Percentiles rank a stretch among this genome's conserved stretches.
Evolutionary conservation across 192 early-diverging fungal species (phyloP).

Genomic region (Neocallimastix lanati): DNA sequence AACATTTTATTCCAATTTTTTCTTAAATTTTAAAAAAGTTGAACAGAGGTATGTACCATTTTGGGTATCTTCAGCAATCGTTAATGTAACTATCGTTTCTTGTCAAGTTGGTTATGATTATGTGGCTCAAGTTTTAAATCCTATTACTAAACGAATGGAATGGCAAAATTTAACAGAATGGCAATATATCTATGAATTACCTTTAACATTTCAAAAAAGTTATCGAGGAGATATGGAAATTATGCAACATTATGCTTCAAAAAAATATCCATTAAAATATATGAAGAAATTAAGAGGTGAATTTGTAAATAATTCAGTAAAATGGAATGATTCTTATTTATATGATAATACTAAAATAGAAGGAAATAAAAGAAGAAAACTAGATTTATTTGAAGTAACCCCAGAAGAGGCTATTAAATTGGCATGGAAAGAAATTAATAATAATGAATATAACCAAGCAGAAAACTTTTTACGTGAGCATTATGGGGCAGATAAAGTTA

Average conservation of each 20-base stretch:
- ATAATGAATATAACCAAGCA: neutral
- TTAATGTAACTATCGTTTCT: neutral
- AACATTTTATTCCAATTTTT: neutral
- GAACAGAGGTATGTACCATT: neutral
- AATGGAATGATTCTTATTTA: neutral
- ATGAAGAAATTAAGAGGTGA: neutral
- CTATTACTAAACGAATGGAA: neutral
- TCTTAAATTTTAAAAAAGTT: neutral
- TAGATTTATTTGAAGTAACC: neutral
- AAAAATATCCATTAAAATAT: neutral
- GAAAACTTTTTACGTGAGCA: neutral
- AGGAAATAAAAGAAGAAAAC: neutral
- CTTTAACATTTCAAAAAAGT: neutral
- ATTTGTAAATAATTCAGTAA: neutral
- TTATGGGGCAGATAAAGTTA: neutral
- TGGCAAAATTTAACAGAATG: neutral
- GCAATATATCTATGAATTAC: neutral
- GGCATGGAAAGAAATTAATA: neutral
- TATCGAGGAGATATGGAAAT: neutral
- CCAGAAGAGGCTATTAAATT: neutral
- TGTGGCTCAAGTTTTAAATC: neutral
- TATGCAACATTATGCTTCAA: neutral
- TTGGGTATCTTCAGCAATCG: neutral
- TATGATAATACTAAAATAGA: neutral
- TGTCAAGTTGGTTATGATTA: neutral